Evolutionary conservation across 257 asterid genomes (phyloP), one percentile per base, ranked within the genome.

Genomic region (Fraxinus anomala): DNA sequence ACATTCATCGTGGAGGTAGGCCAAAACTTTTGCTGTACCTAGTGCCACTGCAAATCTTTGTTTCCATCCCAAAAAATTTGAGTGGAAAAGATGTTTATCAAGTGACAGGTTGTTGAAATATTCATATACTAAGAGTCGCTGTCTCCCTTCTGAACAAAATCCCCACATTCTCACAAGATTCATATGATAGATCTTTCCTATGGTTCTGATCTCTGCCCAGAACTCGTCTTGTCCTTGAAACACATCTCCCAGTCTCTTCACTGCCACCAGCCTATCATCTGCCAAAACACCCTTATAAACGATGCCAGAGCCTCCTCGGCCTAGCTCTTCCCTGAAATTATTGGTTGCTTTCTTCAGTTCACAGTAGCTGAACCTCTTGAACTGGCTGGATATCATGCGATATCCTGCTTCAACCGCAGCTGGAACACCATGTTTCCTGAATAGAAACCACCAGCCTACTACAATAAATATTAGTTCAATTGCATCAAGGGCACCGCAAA

Each of bases 141-240:
- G 54, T 77, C 39, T 77, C 33, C 76, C 70, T 71, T 77, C 75
- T 21, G 70, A 70, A 69, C 76, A 77, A 24, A 47, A 77, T 47
- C 80, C 80, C 76, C 80, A 77, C 74, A 77, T 77, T 56, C 67
- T 71, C 34, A 77, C 68, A 28, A 77, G 26, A 71, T 77, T 77
- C 70, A 77, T 77, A 31, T 49, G 76, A 65, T 69, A 69, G 68
- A 70, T 39, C 17, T 70, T 70, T 8, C 76, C 81, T 61, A 70
- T 56, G 30, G 72, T 70, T 68, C 72, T 77, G 63, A 77, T 34
- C 54, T 71, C 72, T 36, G 76, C 63, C 54, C 37, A 40, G 31
- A 70, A 77, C 3, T 68, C 68, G 4, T 51, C 73, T 47, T 72
- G 68, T 34, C 78, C 77, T 19, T 44, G 82, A 66, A 37, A 59